phyloP scores from a whole-genome alignment of 2,329 filamentous ascomycete genomes.

The Fusarium domesticum region DNA sequence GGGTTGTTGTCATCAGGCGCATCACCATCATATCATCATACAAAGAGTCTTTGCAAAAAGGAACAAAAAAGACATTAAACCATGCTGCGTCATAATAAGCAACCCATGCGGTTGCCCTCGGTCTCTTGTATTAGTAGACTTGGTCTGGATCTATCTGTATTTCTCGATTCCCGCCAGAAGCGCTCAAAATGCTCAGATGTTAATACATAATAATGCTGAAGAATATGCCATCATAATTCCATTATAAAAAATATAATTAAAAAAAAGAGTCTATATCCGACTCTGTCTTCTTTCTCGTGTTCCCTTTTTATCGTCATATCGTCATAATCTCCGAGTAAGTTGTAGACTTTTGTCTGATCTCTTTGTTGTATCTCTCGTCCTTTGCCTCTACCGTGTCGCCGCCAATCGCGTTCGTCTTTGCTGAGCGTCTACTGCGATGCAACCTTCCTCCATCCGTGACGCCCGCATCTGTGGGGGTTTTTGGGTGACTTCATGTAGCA shows the following conservation, averaged over 20 bases:
- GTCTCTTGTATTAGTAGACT: no score
- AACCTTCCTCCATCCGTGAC: constrained; percentile 43
- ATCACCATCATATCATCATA: no score
- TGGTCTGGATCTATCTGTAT: no score
- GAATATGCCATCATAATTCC: neutral
- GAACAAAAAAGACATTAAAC: no score
- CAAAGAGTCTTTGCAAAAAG: no score
- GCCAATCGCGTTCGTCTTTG: neutral
- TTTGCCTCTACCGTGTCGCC: neutral
- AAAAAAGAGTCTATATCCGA: no score
- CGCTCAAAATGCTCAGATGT: no score
- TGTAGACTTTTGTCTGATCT: neutral
- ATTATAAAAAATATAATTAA: no score
- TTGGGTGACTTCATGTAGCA: constrained; percentile 61
- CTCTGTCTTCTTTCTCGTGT: neutral
- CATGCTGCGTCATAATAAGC: no score
- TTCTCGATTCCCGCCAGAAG: no score
- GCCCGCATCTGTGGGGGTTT: constrained; percentile 56
- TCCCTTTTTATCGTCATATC: neutral
- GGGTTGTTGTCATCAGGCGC: no score
- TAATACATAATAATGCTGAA: neutral
- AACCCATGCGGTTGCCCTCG: no score
- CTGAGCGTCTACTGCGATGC: constrained; percentile 9
- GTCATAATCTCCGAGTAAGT: neutral
- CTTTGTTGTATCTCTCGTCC: neutral